Percentiles rank a stretch among this genome's conserved stretches.
Evolutionary conservation across 768 basidiomycete species (phyloP).

Genomic region (Panus rudis): DNA sequence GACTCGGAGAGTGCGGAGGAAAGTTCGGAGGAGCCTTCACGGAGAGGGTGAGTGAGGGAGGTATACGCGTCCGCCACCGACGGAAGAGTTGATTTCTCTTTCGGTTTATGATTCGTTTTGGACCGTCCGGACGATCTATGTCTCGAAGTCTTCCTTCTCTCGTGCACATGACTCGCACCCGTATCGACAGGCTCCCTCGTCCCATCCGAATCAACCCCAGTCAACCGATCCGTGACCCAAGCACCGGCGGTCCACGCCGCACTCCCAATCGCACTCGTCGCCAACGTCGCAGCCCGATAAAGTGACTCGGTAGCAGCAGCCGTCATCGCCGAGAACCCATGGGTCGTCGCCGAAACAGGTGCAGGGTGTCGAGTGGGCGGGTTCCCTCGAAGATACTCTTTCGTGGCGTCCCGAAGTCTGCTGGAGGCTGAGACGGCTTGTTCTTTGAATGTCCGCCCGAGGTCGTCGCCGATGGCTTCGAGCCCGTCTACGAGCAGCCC

Average conservation of each 20-base stretch:
- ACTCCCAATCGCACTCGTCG: constrained; percentile 11
- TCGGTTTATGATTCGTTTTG: constrained; percentile 11
- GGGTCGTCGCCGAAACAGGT: constrained; percentile 8
- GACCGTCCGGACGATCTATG: too few relatives aligned
- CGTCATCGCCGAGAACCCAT: constrained; percentile 5
- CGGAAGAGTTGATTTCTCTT: constrained; percentile 7
- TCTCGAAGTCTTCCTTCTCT: too few relatives aligned
- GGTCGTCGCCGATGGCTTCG: constrained; percentile 19
- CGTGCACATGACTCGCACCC: too few relatives aligned
- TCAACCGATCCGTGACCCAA: constrained; percentile 18
- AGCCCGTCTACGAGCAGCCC: constrained; percentile 19
- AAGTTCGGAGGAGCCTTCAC: constrained; percentile 10
- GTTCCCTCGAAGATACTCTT: constrained; percentile 9
- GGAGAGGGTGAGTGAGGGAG: constrained; percentile 5
- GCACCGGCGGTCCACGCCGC: constrained; percentile 17
- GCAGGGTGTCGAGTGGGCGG: constrained; percentile 12
- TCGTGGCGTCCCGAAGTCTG: constrained; percentile 9
- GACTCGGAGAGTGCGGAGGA: constrained; percentile 11
- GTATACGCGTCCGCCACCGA: constrained; percentile 8
- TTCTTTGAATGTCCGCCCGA: constrained; percentile 15
- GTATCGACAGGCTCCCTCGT: too few relatives aligned
- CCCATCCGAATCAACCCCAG: too few relatives aligned
- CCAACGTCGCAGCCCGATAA: constrained; percentile 12
- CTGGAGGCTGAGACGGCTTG: constrained; percentile 10
- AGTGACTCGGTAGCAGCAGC: constrained; percentile 11